Evolutionary conservation across 352 stramenopile species (phyloP).

Genomic region (Globisporangium nodosum): DNA sequence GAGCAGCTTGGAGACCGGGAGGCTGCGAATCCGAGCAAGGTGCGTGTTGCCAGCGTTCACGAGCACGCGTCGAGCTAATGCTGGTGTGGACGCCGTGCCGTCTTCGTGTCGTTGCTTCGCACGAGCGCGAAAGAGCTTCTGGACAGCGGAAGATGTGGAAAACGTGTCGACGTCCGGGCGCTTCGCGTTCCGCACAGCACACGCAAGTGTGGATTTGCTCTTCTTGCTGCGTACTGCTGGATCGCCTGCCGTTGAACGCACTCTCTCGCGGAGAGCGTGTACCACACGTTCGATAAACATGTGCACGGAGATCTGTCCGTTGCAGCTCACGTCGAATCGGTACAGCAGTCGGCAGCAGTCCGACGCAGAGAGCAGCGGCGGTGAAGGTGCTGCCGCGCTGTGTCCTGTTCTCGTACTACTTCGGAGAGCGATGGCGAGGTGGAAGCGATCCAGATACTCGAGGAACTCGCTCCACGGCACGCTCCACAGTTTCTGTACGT

Average conservation of each 20-base stretch:
- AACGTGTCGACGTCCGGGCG: slow-evolving; percentile 32
- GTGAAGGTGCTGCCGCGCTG: background rate
- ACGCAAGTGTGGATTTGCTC: slow-evolving; percentile 1
- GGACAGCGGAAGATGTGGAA: slow-evolving; percentile 28
- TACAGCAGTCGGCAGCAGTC: slow-evolving; percentile 38
- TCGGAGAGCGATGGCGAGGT: slow-evolving; percentile 7
- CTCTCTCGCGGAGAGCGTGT: slow-evolving; percentile 7
- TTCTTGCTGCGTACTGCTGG: background rate
- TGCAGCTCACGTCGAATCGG: slow-evolving; percentile 27
- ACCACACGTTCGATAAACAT: slow-evolving; percentile 16
- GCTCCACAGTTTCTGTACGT: background rate
- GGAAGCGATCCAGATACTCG: slow-evolving; percentile 17
- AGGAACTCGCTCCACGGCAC: slow-evolving; percentile 22
- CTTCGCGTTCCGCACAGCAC: slow-evolving; percentile 18
- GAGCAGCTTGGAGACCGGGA: slow-evolving; percentile 37
- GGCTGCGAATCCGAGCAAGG: slow-evolving; percentile 29
- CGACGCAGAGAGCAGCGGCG: slow-evolving; percentile 2
- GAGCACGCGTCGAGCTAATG: slow-evolving; percentile 9
- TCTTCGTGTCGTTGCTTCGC: background rate
- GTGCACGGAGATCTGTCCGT: slow-evolving; percentile 17
- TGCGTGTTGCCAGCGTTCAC: slow-evolving; percentile 26
- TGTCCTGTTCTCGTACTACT: background rate
- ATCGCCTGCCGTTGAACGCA: background rate
- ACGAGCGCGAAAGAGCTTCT: slow-evolving; percentile 36
- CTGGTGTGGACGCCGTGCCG: background rate